Evolutionary conservation across 768 basidiomycete genomes (phyloP).

Genomic region (Gautieria morchelliformis): DNA sequence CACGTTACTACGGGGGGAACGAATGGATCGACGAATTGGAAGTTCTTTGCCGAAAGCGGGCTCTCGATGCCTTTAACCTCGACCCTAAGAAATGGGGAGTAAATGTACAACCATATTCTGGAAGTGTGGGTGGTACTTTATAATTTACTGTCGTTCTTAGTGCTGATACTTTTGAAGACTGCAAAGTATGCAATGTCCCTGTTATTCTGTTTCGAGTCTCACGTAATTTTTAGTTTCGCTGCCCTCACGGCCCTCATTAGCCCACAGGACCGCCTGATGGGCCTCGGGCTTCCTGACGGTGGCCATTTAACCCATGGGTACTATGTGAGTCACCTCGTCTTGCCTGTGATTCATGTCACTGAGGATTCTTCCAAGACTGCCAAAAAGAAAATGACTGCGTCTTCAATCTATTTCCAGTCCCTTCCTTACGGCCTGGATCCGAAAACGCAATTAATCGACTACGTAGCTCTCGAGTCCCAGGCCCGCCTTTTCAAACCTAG

Average conservation of each 20-base stretch:
- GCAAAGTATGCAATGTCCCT: constrained; percentile 58
- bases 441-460: constrained; percentile 83
- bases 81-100: constrained; percentile 93
- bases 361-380: constrained; percentile 51
- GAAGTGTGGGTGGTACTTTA: constrained; percentile 47
- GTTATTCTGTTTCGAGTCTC: neutral
- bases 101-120: constrained; percentile 98
- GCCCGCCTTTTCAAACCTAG: constrained; percentile 94
- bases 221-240: constrained; percentile 63
- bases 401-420: constrained; percentile 99
- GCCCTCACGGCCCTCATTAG: constrained; percentile 92
- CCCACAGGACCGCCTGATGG: constrained; percentile 98
- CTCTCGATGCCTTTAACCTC: constrained; percentile 91
- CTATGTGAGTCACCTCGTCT: constrained; percentile 50
- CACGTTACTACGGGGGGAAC: constrained; percentile 96
- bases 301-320: constrained; percentile 97
- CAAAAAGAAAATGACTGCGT: constrained; percentile 99
- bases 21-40: constrained; percentile 98
- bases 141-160: neutral
- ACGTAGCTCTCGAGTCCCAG: constrained; percentile 66
- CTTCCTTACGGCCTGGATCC: constrained; percentile 85
- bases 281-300: constrained; percentile 95
- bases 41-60: constrained; percentile 87
- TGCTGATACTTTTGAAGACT: constrained; percentile 36
- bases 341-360: neutral